Conservation (phyloP, 1,139 yeast species). For the Blastobotrys persicus region DNA sequence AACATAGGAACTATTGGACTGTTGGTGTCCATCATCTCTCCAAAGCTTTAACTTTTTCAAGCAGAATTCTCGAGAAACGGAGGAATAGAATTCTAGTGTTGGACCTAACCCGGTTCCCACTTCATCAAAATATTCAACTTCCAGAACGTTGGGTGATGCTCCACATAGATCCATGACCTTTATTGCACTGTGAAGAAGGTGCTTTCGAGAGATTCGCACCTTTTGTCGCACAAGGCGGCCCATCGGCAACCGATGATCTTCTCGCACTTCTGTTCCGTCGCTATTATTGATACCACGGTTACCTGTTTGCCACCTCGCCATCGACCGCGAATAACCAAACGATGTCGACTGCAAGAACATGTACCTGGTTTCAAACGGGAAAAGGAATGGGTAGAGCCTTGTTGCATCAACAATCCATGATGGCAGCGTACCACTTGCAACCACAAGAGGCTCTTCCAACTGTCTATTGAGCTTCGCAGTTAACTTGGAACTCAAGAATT, state of each 20-base stretch:
- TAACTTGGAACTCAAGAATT: constrained; percentile 74
- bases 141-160: constrained; percentile 73
- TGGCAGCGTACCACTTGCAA: constrained; percentile 85
- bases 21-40: constrained; percentile 51
- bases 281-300: constrained; percentile 20
- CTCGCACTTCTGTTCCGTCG: constrained; percentile 13
- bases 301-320: constrained; percentile 67
- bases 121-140: constrained; percentile 85
- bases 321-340: constrained; percentile 83
- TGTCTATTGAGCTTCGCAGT: constrained; percentile 87
- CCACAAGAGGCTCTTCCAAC: constrained; percentile 83
- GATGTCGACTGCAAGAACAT: constrained; percentile 84
- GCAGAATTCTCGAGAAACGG: constrained; percentile 73
- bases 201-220: constrained; percentile 69
- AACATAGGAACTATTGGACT: constrained; percentile 44
- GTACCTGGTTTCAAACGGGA: constrained; percentile 79
- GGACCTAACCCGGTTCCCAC: constrained; percentile 98
- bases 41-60: constrained; percentile 60
- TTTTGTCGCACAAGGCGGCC: constrained; percentile 83
- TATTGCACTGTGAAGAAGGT: constrained; percentile 72
- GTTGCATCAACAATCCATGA: constrained; percentile 79
- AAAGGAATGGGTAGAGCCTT: constrained; percentile 71
- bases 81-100: constrained; percentile 85
- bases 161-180: constrained; percentile 79
- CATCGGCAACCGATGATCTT: constrained; percentile 42